Evolutionary conservation across 169 alveolate species (phyloP).

Genomic region (Plasmodium inui): DNA sequence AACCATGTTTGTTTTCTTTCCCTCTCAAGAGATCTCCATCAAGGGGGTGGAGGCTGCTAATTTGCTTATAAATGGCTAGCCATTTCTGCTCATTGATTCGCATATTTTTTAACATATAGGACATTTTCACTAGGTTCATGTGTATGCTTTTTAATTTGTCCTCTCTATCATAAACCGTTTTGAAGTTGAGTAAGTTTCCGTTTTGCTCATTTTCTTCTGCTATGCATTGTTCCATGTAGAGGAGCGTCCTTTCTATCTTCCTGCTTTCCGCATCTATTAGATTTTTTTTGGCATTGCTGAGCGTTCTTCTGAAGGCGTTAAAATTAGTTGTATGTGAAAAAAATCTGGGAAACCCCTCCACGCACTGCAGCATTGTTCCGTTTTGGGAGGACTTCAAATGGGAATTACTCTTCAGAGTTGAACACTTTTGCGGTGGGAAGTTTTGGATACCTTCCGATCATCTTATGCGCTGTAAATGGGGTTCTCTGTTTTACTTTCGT

Average conservation of each 20-base stretch:
- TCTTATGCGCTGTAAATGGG: not conserved
- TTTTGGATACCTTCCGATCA: not conserved
- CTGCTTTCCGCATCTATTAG: slow-evolving; percentile 10
- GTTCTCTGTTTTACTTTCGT: not conserved
- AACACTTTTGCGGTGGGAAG: not conserved
- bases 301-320: not conserved
- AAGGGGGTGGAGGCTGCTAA: slow-evolving; percentile 1
- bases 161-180: not conserved
- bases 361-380: not conserved
- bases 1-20: not conserved
- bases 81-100: slow-evolving; percentile 38
- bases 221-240: slow-evolving; percentile 51
- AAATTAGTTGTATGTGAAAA: not conserved
- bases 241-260: slow-evolving; percentile 4
- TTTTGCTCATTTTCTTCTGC: slow-evolving; percentile 25
- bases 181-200: slow-evolving; percentile 7
- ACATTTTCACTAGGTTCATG: slow-evolving; percentile 25
- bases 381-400: not conserved
- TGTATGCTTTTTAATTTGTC: not conserved
- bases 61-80: slow-evolving; percentile 39
- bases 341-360: not conserved
- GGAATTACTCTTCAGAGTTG: not conserved
- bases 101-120: slow-evolving; percentile 53
- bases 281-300: not conserved
- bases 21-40: not conserved